phyloP scores from a whole-genome alignment of 2,329 filamentous ascomycete genomes.

The Diaporthe velutina region DNA sequence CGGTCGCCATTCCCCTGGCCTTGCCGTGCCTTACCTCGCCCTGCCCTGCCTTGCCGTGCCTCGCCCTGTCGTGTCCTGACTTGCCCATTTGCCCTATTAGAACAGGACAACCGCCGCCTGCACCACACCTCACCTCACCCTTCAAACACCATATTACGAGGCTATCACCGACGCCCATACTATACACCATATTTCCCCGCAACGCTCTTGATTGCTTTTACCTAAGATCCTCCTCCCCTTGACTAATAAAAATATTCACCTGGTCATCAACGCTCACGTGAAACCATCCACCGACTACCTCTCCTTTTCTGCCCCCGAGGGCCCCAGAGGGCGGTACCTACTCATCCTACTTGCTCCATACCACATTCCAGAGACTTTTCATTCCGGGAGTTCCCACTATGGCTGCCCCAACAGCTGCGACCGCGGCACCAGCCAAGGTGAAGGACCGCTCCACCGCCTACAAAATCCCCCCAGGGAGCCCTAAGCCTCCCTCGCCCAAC shows the following conservation, averaged over 20 bases:
- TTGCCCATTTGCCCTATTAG: constrained; percentile 7
- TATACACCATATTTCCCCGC: constrained; percentile 16
- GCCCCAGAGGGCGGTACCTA: constrained; percentile 13
- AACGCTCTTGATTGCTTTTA: constrained; percentile 40
- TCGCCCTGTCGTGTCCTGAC: background rate
- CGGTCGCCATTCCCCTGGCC: constrained; percentile 16
- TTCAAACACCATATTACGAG: constrained; percentile 30
- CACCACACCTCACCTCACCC: constrained; percentile 13
- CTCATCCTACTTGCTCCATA: constrained; percentile 30
- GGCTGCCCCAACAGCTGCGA: constrained; percentile 42
- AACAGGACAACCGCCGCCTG: background rate
- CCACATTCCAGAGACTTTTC: constrained; percentile 16
- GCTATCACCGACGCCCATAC: constrained; percentile 8
- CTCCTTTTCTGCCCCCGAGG: constrained; percentile 1
- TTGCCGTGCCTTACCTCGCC: constrained; percentile 4
- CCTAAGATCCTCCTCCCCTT: constrained; percentile 44
- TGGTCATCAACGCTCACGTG: constrained; percentile 37
- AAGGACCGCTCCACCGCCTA: constrained; percentile 39
- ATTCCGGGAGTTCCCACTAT: constrained; percentile 25
- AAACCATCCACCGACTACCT: constrained; percentile 28
- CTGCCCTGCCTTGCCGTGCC: constrained; percentile 2
- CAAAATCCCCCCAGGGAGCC: constrained; percentile 47
- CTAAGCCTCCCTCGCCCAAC: constrained; percentile 44
- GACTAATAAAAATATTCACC: constrained; percentile 46
- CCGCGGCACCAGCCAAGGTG: constrained; percentile 30